Evolutionary conservation across 1,284 basidiomycete genomes (phyloP).

Genomic region (Amylostereum areolatum): DNA sequence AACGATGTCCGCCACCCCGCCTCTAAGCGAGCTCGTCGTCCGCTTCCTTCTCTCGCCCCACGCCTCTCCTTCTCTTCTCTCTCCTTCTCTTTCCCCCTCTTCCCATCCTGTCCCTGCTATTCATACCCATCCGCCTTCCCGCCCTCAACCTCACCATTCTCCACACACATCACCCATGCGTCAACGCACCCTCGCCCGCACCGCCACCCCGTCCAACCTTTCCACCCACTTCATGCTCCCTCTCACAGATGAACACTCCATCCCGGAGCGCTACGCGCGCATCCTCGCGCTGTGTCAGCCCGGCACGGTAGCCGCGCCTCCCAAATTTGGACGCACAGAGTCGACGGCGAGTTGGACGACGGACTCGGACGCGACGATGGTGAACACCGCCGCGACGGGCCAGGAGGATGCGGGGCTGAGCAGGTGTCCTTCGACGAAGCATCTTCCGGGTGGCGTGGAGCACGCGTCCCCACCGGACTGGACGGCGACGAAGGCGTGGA

Average conservation of each 20-base stretch:
- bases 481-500: constrained; percentile 8
- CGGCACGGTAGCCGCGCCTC: neutral
- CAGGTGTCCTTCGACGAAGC: constrained; percentile 48
- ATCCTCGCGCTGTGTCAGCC: neutral
- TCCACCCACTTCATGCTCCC: constrained; percentile 10
- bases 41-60: constrained; percentile 38
- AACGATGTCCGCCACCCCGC: constrained; percentile 24
- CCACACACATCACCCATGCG: constrained; percentile 9
- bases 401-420: constrained; percentile 21
- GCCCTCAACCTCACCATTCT: constrained; percentile 2
- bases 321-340: neutral
- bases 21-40: constrained; percentile 45
- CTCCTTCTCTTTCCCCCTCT: too few species aligned
- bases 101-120: too few species aligned
- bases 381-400: neutral
- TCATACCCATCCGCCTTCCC: constrained; percentile 14
- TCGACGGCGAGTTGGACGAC: neutral
- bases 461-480: constrained; percentile 8
- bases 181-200: constrained; percentile 10
- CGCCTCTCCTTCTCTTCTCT: neutral
- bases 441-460: constrained; percentile 18
- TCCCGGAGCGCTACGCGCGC: neutral
- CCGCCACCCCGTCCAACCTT: constrained; percentile 3
- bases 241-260: constrained; percentile 1
- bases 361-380: neutral